A percentile compares a stretch with the other conserved stretches of the same genome.
phyloP scores from a whole-genome alignment of 257 asterid genomes.

The Schizonepeta tenuifolia region DNA sequence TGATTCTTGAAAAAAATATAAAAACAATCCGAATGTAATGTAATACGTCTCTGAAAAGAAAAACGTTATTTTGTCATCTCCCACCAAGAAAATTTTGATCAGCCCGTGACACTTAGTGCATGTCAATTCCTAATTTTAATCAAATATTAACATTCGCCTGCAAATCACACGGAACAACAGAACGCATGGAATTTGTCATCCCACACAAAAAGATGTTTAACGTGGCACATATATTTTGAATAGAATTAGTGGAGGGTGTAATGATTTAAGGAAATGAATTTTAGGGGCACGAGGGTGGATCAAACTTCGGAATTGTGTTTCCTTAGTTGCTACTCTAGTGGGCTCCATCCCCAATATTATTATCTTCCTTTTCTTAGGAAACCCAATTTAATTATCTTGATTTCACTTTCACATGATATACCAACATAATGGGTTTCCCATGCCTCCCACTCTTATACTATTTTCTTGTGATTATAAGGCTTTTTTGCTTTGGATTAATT shows the following conservation, averaged over 20 bases:
- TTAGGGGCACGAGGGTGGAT: conserved; percentile 45
- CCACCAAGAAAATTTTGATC: too few relatives aligned
- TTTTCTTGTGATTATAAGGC: not conserved
- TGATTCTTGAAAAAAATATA: too few relatives aligned
- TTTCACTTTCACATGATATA: conserved; percentile 30
- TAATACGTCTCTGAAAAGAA: too few relatives aligned
- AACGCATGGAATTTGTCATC: conserved; percentile 28
- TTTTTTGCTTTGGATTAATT: not conserved
- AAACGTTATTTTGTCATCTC: too few relatives aligned
- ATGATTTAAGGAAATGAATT: conserved; percentile 46
- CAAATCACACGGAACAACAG: conserved; percentile 9
- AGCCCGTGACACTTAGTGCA: too few relatives aligned
- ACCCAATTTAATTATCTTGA: conserved; percentile 1
- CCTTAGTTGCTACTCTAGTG: conserved; percentile 48
- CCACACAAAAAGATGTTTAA: conserved; percentile 24
- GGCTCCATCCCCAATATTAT: conserved; percentile 32
- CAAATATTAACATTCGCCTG: not conserved
- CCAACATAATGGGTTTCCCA: conserved; percentile 27
- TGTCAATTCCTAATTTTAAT: too few relatives aligned
- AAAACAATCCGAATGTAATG: too few relatives aligned
- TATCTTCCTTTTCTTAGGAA: not conserved
- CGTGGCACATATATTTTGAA: conserved; percentile 23
- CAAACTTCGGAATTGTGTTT: conserved; percentile 53
- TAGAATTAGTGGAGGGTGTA: conserved; percentile 48
- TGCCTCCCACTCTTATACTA: conserved; percentile 1